Conservation (phyloP, 2,329 filamentous ascomycete genomes). For the Orbilia oligospora region DNA sequence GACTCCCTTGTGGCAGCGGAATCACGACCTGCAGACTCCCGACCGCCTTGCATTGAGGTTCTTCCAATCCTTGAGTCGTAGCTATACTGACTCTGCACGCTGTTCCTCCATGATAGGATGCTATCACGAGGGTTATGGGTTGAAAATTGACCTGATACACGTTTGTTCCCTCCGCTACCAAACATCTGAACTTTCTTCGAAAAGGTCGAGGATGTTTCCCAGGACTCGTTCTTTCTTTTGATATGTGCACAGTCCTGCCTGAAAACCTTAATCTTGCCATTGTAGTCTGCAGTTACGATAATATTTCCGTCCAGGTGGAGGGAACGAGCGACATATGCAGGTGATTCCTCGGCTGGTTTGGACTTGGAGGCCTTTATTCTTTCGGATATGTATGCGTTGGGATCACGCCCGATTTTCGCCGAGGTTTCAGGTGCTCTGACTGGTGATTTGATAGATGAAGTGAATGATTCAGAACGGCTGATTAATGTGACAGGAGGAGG, state of each 20-base stretch:
- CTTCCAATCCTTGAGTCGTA: slow-evolving; percentile 67
- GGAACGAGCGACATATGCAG: slow-evolving; percentile 82
- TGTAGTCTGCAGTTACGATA: slow-evolving; percentile 89
- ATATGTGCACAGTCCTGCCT: slow-evolving; percentile 90
- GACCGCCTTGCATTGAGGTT: slow-evolving; percentile 69
- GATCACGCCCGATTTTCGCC: slow-evolving; percentile 30
- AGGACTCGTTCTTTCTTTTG: slow-evolving; percentile 82
- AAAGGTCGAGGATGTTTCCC: slow-evolving; percentile 83
- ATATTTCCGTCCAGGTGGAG: slow-evolving; percentile 87
- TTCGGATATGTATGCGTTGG: slow-evolving; percentile 57
- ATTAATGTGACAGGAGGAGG: slow-evolving; percentile 88
- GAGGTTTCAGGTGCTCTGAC: slow-evolving; percentile 64
- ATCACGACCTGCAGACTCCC: slow-evolving; percentile 47
- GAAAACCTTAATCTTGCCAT: slow-evolving; percentile 92
- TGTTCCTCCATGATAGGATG: slow-evolving; percentile 89
- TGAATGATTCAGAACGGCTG: slow-evolving; percentile 77
- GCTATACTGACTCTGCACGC: slow-evolving; percentile 72
- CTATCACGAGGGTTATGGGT: slow-evolving; percentile 73
- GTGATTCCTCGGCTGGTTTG: slow-evolving; percentile 76
- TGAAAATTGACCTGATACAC: slow-evolving; percentile 63
- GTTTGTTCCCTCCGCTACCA: slow-evolving; percentile 65
- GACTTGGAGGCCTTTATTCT: slow-evolving; percentile 65
- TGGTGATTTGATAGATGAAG: slow-evolving; percentile 68
- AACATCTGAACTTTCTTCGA: slow-evolving; percentile 77
- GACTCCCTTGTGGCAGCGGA: slow-evolving; percentile 40